A percentile compares a stretch with the other conserved stretches of the same genome.
Evolutionary conservation across 116 monocot genomes (phyloP).

Genomic region (Iris pallida): DNA sequence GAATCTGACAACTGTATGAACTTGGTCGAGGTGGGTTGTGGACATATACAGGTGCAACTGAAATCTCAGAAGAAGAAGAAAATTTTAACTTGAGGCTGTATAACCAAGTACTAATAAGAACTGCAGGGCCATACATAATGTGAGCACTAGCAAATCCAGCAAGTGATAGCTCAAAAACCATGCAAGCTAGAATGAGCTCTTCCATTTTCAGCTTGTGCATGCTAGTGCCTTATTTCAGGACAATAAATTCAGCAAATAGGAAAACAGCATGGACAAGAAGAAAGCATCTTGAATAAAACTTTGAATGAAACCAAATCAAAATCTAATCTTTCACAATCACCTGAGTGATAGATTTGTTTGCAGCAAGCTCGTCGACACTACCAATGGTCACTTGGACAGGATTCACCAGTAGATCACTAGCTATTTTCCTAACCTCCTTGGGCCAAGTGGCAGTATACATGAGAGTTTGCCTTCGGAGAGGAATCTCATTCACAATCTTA

Average conservation of each 20-base stretch:
- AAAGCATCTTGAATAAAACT: background rate
- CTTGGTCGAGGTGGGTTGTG: too few relatives aligned
- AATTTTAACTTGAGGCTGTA: too few relatives aligned
- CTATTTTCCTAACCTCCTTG: conserved; percentile 72
- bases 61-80: too few relatives aligned
- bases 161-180: too few relatives aligned
- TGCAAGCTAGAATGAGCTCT: too few relatives aligned
- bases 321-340: conserved; percentile 6
- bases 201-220: background rate
- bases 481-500: conserved; percentile 62
- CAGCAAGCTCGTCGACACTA: conserved; percentile 65
- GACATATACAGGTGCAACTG: too few relatives aligned
- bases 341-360: conserved; percentile 77
- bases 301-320: background rate
- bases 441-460: conserved; percentile 90
- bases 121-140: too few relatives aligned
- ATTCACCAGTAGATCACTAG: conserved; percentile 53
- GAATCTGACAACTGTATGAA: too few relatives aligned
- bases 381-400: conserved; percentile 79
- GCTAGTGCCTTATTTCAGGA: background rate
- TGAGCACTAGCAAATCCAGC: too few relatives aligned
- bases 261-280: background rate
- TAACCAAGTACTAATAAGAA: too few relatives aligned
- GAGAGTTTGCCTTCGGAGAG: conserved; percentile 60
- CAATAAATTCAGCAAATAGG: background rate